Evolutionary conservation across 2,329 filamentous ascomycete genomes (phyloP), one percentile per base, ranked within the genome.

Genomic region (Pseudocercospora crystallina): DNA sequence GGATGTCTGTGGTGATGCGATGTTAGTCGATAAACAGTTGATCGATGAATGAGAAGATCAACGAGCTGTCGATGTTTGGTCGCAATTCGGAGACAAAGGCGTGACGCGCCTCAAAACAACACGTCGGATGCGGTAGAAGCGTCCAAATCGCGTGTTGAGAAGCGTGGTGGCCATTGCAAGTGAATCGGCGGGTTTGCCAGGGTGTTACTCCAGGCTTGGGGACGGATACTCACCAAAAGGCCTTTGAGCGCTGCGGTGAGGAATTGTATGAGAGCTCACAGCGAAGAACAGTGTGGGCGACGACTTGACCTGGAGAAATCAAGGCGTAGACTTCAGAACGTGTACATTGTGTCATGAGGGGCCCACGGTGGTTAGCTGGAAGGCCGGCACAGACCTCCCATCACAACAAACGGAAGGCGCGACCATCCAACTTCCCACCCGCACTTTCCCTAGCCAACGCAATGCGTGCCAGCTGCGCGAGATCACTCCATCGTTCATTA

Each of bases 61-160:
- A 53, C 34, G 44, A 26, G 33, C 48, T 36, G 46, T 48, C 35
- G 46, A 31, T 36, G 30, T 20, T 42, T 29, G 43, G 33, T 40
- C 33, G 43, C 38, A 31, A 44, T 17, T 37, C 37, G 11, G 40
- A 43, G 35, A 43, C 20, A 43, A 47, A 34, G 48, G 33, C 42
- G 20, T 17, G 47, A 53, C 34, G 49, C 55, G 52, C 40, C 17
- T 14, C 45, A 48, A 20, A 48, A 55, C 48, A 53, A 55, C 31
- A 31, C 30, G 37, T 20, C 34, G 41, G 30, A 34, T 29, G 17
- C 26, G 44, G 20, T 9, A 26, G 17, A 34, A 11, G 30, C 12
- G 17, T 40, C 26, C 40, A 37, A 41, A 49, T 52, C 47, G 55
- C 52, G 51, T 47, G 47, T n/a, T 36, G 10, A 14, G 29, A 13